Evolutionary conservation across 495 filamentous ascomycete genomes (phyloP).

Genomic region (Symbiotaphrina buchneri): DNA sequence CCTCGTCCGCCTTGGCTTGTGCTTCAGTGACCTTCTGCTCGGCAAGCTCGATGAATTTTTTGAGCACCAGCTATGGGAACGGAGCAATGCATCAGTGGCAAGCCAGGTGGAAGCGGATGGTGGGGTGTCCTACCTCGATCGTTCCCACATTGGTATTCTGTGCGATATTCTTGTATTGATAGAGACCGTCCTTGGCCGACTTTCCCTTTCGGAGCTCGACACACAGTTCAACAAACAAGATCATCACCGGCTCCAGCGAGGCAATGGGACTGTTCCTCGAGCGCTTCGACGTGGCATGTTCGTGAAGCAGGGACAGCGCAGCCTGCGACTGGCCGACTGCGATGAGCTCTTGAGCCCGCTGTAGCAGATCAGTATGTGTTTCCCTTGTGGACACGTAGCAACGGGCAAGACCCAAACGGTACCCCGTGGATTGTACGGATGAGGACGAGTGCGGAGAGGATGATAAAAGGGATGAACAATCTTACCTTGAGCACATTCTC

Average conservation of each 20-base stretch:
- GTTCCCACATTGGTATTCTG: conserved; percentile 98
- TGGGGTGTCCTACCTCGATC: conserved; percentile 47
- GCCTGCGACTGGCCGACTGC: conserved; percentile 83
- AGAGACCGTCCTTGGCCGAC: conserved; percentile 91
- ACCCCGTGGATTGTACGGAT: neutral
- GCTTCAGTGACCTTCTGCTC: conserved; percentile 91
- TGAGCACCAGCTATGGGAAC: conserved; percentile 49
- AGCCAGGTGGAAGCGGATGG: conserved; percentile 1
- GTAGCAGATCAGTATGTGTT: conserved; percentile 7
- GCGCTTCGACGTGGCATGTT: conserved; percentile 95
- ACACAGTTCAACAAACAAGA: conserved; percentile 87
- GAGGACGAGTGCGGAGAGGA: no score
- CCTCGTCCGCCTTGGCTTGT: conserved; percentile 85
- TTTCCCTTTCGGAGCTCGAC: conserved; percentile 96
- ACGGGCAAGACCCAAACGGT: neutral
- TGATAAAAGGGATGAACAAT: conserved; percentile 6
- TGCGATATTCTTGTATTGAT: conserved; percentile 98
- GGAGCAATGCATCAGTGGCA: conserved; percentile 10
- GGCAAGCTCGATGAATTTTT: conserved; percentile 92
- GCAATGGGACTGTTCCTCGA: conserved; percentile 94
- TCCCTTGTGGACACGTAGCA: neutral
- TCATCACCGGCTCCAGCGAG: conserved; percentile 93
- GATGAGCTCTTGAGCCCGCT: conserved; percentile 93
- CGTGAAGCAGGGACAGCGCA: conserved; percentile 85
- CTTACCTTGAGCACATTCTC: conserved; percentile 92